A percentile compares a stretch with the other conserved stretches of the same genome.
phyloP scores from a whole-genome alignment of 371 early-diverging fungal genomes.

The Mucor sp. region DNA sequence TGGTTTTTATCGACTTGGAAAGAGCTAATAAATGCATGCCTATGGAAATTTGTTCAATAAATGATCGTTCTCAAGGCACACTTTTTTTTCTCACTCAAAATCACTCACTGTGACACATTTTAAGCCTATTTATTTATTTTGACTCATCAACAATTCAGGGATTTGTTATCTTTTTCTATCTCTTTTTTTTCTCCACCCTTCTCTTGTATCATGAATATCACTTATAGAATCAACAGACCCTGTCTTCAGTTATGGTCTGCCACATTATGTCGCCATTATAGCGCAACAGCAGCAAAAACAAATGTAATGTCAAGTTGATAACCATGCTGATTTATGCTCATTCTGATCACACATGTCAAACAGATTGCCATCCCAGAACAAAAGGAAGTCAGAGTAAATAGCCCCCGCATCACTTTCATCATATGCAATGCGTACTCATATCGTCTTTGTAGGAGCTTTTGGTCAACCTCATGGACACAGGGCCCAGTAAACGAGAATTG shows the following conservation, averaged over 20 bases:
- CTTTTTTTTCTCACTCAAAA: not conserved
- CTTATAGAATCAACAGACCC: not conserved
- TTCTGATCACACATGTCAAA: not conserved
- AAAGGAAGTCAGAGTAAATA: conserved; percentile 25
- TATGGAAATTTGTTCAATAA: too few species aligned
- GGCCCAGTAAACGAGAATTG: conserved; percentile 80
- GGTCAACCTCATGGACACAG: conserved; percentile 51
- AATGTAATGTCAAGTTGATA: not conserved
- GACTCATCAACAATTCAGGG: conserved; percentile 1
- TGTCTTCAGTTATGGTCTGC: not conserved
- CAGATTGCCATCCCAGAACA: conserved; percentile 9
- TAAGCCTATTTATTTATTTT: not conserved
- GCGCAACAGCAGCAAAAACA: not conserved
- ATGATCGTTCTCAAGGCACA: too few species aligned
- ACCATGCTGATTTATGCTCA: not conserved
- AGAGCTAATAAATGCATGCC: too few species aligned
- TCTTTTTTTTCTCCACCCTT: not conserved
- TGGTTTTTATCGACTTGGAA: too few species aligned
- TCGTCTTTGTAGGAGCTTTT: conserved; percentile 17
- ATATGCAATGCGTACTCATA: not conserved
- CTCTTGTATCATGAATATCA: not conserved
- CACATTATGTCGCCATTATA: not conserved
- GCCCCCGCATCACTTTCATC: too few species aligned
- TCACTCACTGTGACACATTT: conserved; percentile 13
- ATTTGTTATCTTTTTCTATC: not conserved